A percentile compares a stretch with the other conserved stretches of the same genome.
Conservation (phyloP, 2,329 filamentous ascomycete species). For the Talaromyces rugulosus region DNA sequence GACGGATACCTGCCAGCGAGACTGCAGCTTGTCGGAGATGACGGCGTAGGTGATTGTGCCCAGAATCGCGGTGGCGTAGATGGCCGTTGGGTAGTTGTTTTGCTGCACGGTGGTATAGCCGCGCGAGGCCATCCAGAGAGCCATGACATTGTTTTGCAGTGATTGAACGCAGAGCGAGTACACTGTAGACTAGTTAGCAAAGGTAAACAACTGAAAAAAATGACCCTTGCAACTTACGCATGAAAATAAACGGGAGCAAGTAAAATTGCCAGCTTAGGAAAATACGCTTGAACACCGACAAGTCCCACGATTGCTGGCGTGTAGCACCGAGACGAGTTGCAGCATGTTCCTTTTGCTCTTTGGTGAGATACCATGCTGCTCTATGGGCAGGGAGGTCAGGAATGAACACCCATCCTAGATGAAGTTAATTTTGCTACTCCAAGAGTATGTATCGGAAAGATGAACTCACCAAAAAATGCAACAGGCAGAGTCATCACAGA, state of each 20-base stretch:
- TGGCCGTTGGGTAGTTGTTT: constrained; percentile 43
- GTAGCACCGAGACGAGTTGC: constrained; percentile 32
- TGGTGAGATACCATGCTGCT: constrained; percentile 38
- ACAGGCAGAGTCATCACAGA: constrained; percentile 38
- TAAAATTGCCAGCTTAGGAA: constrained; percentile 46
- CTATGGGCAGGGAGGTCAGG: constrained; percentile 41
- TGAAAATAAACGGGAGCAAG: constrained; percentile 43
- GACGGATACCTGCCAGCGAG: constrained; percentile 43
- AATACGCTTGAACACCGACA: constrained; percentile 29
- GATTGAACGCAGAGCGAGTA: constrained; percentile 44
- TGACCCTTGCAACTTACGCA: constrained; percentile 26
- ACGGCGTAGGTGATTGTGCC: constrained; percentile 40
- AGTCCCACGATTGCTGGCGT: constrained; percentile 23
- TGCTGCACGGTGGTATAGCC: constrained; percentile 43
- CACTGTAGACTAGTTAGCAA: constrained; percentile 18
- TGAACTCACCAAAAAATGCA: constrained; percentile 49
- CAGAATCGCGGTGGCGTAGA: constrained; percentile 41
- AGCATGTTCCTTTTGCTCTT: constrained; percentile 32
- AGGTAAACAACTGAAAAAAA: neutral
- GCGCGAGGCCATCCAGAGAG: constrained; percentile 43
- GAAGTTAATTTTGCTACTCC: neutral
- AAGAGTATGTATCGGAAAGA: constrained; percentile 42
- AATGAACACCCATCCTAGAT: constrained; percentile 41
- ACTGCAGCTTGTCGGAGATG: constrained; percentile 40
- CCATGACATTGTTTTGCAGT: constrained; percentile 44